These are phyloP conservation scores for Maudiozyma pseudohumilis DNA, from an alignment of 805 yeast genomes.

Conservation along the genomic window DNA sequence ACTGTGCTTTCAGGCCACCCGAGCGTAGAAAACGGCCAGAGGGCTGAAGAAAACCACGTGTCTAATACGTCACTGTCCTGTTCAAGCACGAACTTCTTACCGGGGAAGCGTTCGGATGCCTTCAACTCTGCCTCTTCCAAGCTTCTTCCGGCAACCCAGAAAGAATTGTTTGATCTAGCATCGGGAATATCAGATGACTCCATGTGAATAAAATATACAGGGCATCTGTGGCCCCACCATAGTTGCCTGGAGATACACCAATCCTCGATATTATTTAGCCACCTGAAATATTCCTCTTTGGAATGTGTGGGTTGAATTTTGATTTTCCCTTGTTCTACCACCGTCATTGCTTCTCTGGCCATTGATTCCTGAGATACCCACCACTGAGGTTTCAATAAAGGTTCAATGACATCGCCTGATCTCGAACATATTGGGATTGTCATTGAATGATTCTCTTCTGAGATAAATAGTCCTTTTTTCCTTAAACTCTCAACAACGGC, in stretches of 20 bases:
- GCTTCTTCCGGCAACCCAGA: conserved; percentile 85
- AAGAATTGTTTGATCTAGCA: conserved; percentile 38
- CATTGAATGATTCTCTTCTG: conserved; percentile 88
- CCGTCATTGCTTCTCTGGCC: conserved; percentile 78
- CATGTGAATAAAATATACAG: conserved; percentile 76
- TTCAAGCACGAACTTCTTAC: conserved; percentile 55
- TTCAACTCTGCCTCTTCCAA: conserved; percentile 72
- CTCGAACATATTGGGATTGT: conserved; percentile 88
- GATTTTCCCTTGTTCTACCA: conserved; percentile 70
- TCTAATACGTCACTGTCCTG: conserved; percentile 97
- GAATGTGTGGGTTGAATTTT: conserved; percentile 76
- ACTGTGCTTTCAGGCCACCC: conserved; percentile 82
- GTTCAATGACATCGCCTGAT: conserved; percentile 95
- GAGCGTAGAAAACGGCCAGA: conserved; percentile 93
- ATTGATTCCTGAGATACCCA: conserved; percentile 86
- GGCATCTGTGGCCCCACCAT: conserved; percentile 98
- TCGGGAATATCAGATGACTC: conserved; percentile 55
- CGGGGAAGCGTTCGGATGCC: conserved; percentile 65
- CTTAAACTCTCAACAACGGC: conserved; percentile 69
- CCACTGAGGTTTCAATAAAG: conserved; percentile 96
- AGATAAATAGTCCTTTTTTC: conserved; percentile 60
- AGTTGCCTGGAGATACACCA: conserved; percentile 95
- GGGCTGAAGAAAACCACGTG: conserved; percentile 98
- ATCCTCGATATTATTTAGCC: conserved; percentile 93
- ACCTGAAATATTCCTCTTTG: conserved; percentile 82